Percentiles rank a stretch among this genome's conserved stretches.
phyloP scores from a whole-genome alignment of 176 grass and related monocot genomes.

The Zoysia pacifica region DNA sequence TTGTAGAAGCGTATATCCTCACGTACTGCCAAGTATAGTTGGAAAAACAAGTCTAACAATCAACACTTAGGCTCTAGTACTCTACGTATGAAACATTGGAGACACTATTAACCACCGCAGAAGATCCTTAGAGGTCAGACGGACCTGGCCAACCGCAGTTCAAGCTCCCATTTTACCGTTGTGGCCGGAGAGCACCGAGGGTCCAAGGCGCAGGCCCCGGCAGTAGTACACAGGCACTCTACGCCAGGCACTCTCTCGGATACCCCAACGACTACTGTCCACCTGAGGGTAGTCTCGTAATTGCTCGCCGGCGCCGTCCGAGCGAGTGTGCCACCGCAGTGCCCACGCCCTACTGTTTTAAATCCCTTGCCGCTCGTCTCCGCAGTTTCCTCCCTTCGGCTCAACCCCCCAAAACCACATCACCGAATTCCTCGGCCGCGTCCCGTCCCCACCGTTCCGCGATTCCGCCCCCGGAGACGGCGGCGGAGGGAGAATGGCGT shows the following conservation, averaged over 20 bases:
- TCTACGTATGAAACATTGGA: too few species aligned
- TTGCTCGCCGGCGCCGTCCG: not conserved
- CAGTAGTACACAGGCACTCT: too few species aligned
- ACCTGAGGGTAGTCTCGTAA: conserved; percentile 25
- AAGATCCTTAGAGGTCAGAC: not conserved
- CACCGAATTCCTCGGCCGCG: conserved; percentile 25
- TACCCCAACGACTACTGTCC: not conserved
- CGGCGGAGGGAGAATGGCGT: conserved; percentile 59
- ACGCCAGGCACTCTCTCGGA: not conserved
- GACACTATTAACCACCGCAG: too few species aligned
- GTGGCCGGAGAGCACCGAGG: conserved; percentile 24
- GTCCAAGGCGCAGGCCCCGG: too few species aligned
- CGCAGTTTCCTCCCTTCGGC: conserved; percentile 20
- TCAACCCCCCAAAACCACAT: not conserved
- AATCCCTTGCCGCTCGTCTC: conserved; percentile 64
- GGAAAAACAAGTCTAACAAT: too few species aligned
- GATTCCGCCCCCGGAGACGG: conserved; percentile 25
- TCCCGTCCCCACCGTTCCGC: conserved; percentile 2
- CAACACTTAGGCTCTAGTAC: too few species aligned
- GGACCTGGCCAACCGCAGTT: too few species aligned
- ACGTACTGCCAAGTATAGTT: too few species aligned
- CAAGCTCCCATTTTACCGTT: conserved; percentile 58
- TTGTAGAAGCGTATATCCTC: too few species aligned
- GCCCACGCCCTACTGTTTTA: conserved; percentile 70
- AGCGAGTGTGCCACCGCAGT: conserved; percentile 27